Conservation (phyloP, 768 basidiomycete species). For the Leucocoprinus birnbaumii region DNA sequence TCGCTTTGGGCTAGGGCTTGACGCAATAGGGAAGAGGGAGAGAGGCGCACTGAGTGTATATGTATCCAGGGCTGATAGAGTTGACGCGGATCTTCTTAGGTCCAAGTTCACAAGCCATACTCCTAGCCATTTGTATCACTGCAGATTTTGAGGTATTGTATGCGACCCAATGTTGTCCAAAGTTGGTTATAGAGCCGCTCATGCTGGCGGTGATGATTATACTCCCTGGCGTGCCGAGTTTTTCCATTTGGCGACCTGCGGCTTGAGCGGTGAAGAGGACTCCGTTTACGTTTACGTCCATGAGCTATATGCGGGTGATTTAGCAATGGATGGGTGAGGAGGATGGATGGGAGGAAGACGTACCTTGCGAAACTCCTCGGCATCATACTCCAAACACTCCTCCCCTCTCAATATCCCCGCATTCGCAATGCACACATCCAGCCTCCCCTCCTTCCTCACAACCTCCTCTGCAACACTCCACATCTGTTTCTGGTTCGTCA, state of each 20-base stretch:
- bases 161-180: constrained; percentile 58
- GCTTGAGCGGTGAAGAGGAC: constrained; percentile 61
- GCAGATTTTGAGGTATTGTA: constrained; percentile 77
- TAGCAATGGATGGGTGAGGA: neutral
- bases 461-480: constrained; percentile 51
- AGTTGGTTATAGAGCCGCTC: constrained; percentile 60
- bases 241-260: constrained; percentile 55
- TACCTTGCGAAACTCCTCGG: constrained; percentile 54
- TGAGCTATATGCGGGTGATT: constrained; percentile 20
- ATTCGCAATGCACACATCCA: constrained; percentile 66
- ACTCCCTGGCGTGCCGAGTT: constrained; percentile 43
- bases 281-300: constrained; percentile 61
- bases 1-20: too few species aligned
- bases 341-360: neutral
- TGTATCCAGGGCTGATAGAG: constrained; percentile 68
- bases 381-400: constrained; percentile 56
- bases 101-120: constrained; percentile 76
- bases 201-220: constrained; percentile 62
- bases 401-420: constrained; percentile 55
- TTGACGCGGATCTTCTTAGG: constrained; percentile 67
- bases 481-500: constrained; percentile 47
- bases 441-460: constrained; percentile 52
- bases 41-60: constrained; percentile 53
- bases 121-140: constrained; percentile 77
- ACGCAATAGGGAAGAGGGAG: too few species aligned